These are phyloP conservation scores for Hydnum rufescens DNA, from an alignment of 768 basidiomycete species.

Conservation along the genomic window DNA sequence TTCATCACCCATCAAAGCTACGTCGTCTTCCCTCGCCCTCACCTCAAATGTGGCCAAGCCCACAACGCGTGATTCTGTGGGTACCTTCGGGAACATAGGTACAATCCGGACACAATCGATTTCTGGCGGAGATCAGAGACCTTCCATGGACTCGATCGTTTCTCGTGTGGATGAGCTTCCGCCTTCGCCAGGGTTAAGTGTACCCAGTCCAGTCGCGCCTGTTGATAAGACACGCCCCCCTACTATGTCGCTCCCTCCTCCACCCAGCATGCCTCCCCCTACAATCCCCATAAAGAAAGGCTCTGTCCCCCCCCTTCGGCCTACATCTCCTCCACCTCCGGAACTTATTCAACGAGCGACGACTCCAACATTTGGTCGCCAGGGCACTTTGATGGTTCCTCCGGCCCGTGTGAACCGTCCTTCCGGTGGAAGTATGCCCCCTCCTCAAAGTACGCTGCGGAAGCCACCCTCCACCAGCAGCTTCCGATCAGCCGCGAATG, in stretches of 20 bases:
- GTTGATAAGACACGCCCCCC: conserved; percentile 70
- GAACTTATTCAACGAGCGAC: conserved; percentile 87
- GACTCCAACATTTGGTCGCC: conserved; percentile 41
- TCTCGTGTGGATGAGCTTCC: too few relatives aligned
- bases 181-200: too few relatives aligned
- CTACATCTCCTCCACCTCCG: conserved; percentile 79
- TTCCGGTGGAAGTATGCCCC: conserved; percentile 61
- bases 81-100: conserved; percentile 23
- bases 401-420: conserved; percentile 28
- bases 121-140: conserved; percentile 26
- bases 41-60: conserved; percentile 23
- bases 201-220: too few relatives aligned
- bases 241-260: conserved; percentile 66
- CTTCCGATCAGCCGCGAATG: conserved; percentile 55
- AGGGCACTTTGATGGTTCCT: conserved; percentile 2
- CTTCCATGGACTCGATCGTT: too few relatives aligned
- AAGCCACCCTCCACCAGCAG: conserved; percentile 63
- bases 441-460: conserved; percentile 33
- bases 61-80: conserved; percentile 27
- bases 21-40: conserved; percentile 19
- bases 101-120: conserved; percentile 22
- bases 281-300: conserved; percentile 34
- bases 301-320: conserved; percentile 55
- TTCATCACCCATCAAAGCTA: conserved; percentile 24
- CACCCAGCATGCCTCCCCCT: conserved; percentile 65